Base-by-base conservation (phyloP, 2,329 filamentous ascomycete species). In the Colletotrichum eleusines region DNA sequence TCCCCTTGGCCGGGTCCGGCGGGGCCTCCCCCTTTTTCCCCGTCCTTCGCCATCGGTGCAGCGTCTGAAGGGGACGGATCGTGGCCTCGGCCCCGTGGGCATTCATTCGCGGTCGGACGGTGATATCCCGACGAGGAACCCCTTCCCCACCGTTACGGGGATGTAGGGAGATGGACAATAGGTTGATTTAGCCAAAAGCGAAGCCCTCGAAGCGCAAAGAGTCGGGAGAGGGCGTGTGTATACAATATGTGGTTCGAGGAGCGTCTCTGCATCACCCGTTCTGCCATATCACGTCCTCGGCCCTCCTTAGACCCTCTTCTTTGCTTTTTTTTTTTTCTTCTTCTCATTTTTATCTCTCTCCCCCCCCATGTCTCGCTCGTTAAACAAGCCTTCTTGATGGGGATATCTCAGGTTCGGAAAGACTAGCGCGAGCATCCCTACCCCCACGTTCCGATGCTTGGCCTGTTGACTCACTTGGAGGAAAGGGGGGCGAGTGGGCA, bases 381-480 rank as follows among this genome's bases (percentile, higher is more conserved):
- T 3, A 40, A 28, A 51, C 48, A 51, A 51, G 42, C 44, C 58
- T 48, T 46, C 3, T 35, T 28, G 59, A 48, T 38, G 64, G 40
- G 31, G 40, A 2, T 35, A 9, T 57, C 23, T 33, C 42, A 28
- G 28, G 40, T 14, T 46, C 40, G 40, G 48, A 46, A 31, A 18
- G 18, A 26, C 59, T 42, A 61, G 33, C 35, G n/a, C 40, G n/a
- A n/a, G n/a, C n/a, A 5, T 6, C 35, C 44, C 5, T 5, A 6
- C 18, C 58, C 59, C 63, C 63, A 61, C 63, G 48, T 66, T 44
- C 63, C 63, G 63, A 40, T 35, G 42, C 28, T 60, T 60, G 33
- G 42, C 58, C 42, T 20, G 28, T 46, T 23, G 28, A 11, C 5
- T n/a, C n/a, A n/a, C n/a, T n/a, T n/a, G n/a, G n/a, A n/a, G n/a